Evolutionary conservation across 202 grass and related monocot genomes (phyloP).

Genomic region (Saccharum hybrid): DNA sequence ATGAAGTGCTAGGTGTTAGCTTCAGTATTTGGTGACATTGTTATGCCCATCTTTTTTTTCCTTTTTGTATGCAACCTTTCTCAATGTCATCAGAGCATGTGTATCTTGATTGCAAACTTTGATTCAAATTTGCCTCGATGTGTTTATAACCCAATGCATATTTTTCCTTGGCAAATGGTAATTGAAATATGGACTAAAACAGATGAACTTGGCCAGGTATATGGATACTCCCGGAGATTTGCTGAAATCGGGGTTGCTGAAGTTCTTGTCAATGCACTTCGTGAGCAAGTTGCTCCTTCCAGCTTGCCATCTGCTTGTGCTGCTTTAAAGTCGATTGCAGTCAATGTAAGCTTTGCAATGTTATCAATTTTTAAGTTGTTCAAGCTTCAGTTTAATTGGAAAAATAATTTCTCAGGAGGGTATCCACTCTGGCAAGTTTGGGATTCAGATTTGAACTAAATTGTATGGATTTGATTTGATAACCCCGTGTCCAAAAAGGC

Average conservation of each 20-base stretch:
- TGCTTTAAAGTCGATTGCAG: constrained; percentile 89
- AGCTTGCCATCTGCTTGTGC: constrained; percentile 81
- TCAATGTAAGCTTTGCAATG: constrained; percentile 71
- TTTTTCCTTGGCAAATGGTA: neutral
- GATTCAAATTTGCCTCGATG: neutral
- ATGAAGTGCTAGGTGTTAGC: neutral
- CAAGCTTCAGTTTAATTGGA: constrained; percentile 19
- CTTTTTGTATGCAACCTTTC: neutral
- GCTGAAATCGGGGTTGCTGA: constrained; percentile 83
- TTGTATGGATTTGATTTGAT: neutral
- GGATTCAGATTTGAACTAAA: neutral
- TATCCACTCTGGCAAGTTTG: neutral
- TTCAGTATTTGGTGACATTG: neutral
- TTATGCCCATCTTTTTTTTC: neutral
- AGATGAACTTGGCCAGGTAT: constrained; percentile 68
- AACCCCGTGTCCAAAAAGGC: neutral
- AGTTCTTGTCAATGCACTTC: constrained; percentile 78
- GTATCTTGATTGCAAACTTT: neutral
- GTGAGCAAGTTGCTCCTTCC: constrained; percentile 58
- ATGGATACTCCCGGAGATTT: constrained; percentile 89
- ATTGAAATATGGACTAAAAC: constrained; percentile 20
- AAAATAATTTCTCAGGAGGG: neutral
- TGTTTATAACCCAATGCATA: neutral
- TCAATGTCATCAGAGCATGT: constrained; percentile 19
- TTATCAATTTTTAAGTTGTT: neutral